Base-by-base conservation (phyloP, 2,329 filamentous ascomycete species). In the Periconia sp. region DNA sequence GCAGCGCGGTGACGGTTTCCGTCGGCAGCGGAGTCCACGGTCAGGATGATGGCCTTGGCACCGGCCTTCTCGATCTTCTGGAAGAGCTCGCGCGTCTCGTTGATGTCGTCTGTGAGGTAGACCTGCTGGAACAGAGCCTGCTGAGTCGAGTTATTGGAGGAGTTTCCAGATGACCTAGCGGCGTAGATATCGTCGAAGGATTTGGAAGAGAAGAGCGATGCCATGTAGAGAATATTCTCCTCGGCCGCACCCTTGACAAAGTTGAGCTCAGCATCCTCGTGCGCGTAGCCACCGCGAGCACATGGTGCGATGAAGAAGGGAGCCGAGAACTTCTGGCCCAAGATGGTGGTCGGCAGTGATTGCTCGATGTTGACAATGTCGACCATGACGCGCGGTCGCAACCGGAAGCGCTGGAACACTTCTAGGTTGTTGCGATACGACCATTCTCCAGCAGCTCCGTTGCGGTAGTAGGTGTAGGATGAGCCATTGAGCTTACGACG, bases 391-490 rank as follows among this genome's bases (percentile, higher is more conserved):
- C 79, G 74, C 9, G 81, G 80, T 47, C 77, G 75, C 41, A 83
- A 71, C 46, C 72, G 72, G 61, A 79, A 81, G 14, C 79, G 76
- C 55, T 75, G 71, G 67, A 76, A 84, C 27, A 79, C 75, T 67
- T 85, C 82, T 6, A 84, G 74, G 68, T 84, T 84, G 67, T 83
- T 82, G 46, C 81, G 76, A 69, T 83, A 83, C 1, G 75, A 72
- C 77, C 78, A 84, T 69, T 84, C 82, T 54, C 81, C 82, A 3
- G 75, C 81, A 3, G 81, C 81, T 18, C 81, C 81, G 58, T 81
- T 82, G 54, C 80, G 78, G 70, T 84, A 84, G 68, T 82, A 84
- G n/a, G 81, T 81, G 68, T 81, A 84, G 61, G 80, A 76, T 19
- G 69, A 62, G 13, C 60, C 55, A 52, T 79, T 76, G 60, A 84